Base-by-base conservation (phyloP, 139 green algal genomes). In the Coelastrella sp. region DNA sequence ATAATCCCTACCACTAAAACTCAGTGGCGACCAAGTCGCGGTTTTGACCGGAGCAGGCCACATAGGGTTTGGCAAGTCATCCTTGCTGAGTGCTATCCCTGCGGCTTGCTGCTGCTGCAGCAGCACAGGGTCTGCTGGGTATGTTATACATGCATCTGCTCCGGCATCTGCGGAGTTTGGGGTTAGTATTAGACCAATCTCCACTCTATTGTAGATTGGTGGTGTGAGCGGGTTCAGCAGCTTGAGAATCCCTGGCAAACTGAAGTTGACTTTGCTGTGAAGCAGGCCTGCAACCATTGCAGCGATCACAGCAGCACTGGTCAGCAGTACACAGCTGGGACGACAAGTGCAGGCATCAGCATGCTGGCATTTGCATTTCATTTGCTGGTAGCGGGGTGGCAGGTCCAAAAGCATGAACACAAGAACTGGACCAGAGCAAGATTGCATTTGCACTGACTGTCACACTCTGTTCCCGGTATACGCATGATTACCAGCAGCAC, bases 111-210 rank as follows among this genome's bases (percentile, higher is more conserved):
- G 32, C 73, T 88, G 73, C 59, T 82, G 59, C 5, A 78, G 65
- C 5, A 80, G 19, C 6, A 56, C 17, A 8, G 47, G 19, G 77
- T 86, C 87, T 7, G 22, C 54, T 10, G 92, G 90, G 89, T 94
- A 93, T 0, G 81, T 61, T 58, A 93, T 73, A 11, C 32, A 61
- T 14, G 90, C 66, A 85, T 94, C 92, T 11, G 92, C 92, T 0
- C 92, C 92, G 3, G 90, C 92, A 71, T 94, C 92, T 2, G 84
- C 73, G 22, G 59, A n/a, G n/a, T 87, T 22, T 0, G 92, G 92
- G 3, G 88, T 92, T 3, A 93, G 85, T 0, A 57, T 79, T 0
- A 93, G 86, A 56, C 90, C 85, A 5, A 93, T 91, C 3, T 91
- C 85, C 61, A 92, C 77, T 5, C 86, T 71, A 86, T 80, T 92